Evolutionary conservation across 2,329 filamentous ascomycete species (phyloP).

Genomic region (Monascus ruber): DNA sequence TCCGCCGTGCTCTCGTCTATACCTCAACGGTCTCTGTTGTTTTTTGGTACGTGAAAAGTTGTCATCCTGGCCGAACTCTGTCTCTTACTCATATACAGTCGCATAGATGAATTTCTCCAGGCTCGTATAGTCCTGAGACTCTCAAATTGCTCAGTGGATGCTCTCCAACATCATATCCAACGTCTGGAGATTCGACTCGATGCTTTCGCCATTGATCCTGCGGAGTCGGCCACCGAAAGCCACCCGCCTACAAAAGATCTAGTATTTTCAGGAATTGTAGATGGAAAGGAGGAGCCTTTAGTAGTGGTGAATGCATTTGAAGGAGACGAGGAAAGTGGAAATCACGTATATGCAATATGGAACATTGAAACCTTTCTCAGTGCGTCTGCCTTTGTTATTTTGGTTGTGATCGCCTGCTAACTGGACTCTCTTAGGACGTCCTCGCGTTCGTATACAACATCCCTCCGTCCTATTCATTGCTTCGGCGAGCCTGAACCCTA

Average conservation of each 20-base stretch:
- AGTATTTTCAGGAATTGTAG: constrained; percentile 31
- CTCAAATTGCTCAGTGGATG: constrained; percentile 37
- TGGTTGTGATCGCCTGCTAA: constrained; percentile 5
- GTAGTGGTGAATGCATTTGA: constrained; percentile 35
- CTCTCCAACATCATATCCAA: constrained; percentile 37
- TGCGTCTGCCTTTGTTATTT: constrained; percentile 12
- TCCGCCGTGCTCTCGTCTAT: constrained; percentile 37
- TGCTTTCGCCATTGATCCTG: constrained; percentile 32
- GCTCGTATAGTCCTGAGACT: constrained; percentile 42
- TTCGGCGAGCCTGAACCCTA: constrained; percentile 34
- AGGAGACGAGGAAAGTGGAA: constrained; percentile 24
- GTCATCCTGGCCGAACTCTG: constrained; percentile 7
- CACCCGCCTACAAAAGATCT: constrained; percentile 26
- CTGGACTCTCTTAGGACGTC: constrained; percentile 20
- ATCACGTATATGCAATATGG: constrained; percentile 35
- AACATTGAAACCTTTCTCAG: constrained; percentile 32
- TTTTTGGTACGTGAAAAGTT: constrained; percentile 35
- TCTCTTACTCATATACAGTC: constrained; percentile 39
- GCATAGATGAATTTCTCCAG: constrained; percentile 43
- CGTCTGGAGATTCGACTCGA: constrained; percentile 42
- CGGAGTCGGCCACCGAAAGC: constrained; percentile 31
- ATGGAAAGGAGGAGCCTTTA: constrained; percentile 31
- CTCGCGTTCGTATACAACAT: constrained; percentile 43
- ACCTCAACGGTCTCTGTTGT: constrained; percentile 39
- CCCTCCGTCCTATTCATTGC: constrained; percentile 46